Base-by-base conservation (phyloP, 495 filamentous ascomycete species). In the Tuber borchii region DNA sequence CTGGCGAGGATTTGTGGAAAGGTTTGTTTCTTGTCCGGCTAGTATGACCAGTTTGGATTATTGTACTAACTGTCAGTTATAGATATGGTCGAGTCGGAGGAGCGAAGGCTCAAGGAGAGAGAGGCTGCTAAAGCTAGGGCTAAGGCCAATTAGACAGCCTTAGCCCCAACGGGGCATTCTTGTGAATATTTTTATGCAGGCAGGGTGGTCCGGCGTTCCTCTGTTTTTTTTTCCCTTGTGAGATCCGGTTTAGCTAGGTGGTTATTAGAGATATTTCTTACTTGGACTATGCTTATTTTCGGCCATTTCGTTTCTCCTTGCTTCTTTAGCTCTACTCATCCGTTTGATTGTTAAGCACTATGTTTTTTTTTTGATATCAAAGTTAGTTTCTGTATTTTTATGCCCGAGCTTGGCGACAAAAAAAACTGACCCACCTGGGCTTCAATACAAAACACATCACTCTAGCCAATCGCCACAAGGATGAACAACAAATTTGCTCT, bases 1-100 rank as follows among this genome's bases (percentile, higher is more conserved):
- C 87, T 83, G 90, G 91, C 45, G 92, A 93, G 84, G 93, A 97
- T 84, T 86, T 96, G 77, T 97, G 94, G 94, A 92, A 90, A 86
- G 92, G 89, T 91, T 82, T 76, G 88, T 86, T 75, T 42, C 34
- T 65, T 17, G 37, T 56, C 70, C 77, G 20, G 22, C 42, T 43
- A 34, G 69, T 56, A 61, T 20, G 10, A 56, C 65, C 37, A 16
- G 8, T 10, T 34, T 43, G 46, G 37, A 37, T 17, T 48, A 34
- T 20, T 61, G 42, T 43, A 26, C 68, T 74, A 45, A 69, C 74
- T 71, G 7, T 34, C 48, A 19, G 17, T 45, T 45, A 43, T 71
- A 89, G 87, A 93, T 79, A 94, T 93, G 91, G 91, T 94, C 75
- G 91, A 87, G 75, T 87, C 91, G 69, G 92, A 94, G 87, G 92